Conservation (phyloP, 768 basidiomycete species). For the Amanita muscaria region DNA sequence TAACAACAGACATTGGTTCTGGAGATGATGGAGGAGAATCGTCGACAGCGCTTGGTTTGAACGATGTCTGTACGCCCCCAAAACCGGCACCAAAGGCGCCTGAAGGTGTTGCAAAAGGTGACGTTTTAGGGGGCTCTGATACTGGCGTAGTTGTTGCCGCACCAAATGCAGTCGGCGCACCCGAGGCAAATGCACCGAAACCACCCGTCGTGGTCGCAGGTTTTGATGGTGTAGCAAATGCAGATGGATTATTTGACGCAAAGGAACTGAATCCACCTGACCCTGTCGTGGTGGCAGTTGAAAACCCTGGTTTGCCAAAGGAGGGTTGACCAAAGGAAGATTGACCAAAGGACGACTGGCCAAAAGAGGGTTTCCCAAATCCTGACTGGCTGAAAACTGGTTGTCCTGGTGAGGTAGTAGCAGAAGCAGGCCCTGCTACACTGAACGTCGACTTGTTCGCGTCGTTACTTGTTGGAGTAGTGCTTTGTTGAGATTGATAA, state of each 20-base stretch:
- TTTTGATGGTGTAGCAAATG: slow-evolving; percentile 10
- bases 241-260: slow-evolving; percentile 9
- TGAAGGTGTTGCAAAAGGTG: background rate
- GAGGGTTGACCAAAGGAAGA: slow-evolving; percentile 15
- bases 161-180: slow-evolving; percentile 8
- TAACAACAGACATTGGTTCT: slow-evolving; percentile 11
- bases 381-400: slow-evolving; percentile 24
- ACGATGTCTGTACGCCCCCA: background rate
- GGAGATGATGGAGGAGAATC: slow-evolving; percentile 21
- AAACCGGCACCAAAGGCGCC: background rate
- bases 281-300: background rate
- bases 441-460: background rate
- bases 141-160: background rate
- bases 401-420: slow-evolving; percentile 24
- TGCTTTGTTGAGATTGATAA: background rate
- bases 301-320: slow-evolving; percentile 18
- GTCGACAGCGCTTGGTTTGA: background rate
- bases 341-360: slow-evolving; percentile 25
- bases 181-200: slow-evolving; percentile 16
- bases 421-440: background rate
- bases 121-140: slow-evolving; percentile 1
- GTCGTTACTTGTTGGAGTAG: slow-evolving; percentile 8
- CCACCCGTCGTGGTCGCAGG: slow-evolving; percentile 8
- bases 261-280: slow-evolving; percentile 8
- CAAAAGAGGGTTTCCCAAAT: slow-evolving; percentile 27